Evolutionary conservation across 805 yeast species (phyloP).

Genomic region (Candida easanensis): DNA sequence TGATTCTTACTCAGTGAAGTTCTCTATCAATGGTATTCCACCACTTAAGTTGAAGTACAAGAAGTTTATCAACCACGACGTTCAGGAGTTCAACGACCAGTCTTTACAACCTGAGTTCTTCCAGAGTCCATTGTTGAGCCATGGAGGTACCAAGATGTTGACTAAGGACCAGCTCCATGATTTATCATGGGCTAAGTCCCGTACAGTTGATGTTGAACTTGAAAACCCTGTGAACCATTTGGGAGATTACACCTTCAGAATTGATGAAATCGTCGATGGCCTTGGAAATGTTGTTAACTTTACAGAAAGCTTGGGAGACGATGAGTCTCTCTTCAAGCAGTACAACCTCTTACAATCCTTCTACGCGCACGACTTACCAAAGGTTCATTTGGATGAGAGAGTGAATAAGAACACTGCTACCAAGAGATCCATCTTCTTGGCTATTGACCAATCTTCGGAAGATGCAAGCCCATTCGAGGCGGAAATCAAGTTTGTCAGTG

Average conservation of each 20-base stretch:
- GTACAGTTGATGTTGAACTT: conserved; percentile 41
- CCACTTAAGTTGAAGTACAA: conserved; percentile 65
- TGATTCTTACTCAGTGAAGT: conserved; percentile 46
- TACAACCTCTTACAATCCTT: conserved; percentile 43
- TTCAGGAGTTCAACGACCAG: conserved; percentile 37
- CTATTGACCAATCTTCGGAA: conserved; percentile 30
- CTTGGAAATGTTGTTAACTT: conserved; percentile 57
- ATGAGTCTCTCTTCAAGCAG: conserved; percentile 28
- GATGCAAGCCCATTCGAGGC: conserved; percentile 35
- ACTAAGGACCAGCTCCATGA: conserved; percentile 35
- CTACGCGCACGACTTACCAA: conserved; percentile 54
- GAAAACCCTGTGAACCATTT: conserved; percentile 39
- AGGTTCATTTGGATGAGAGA: conserved; percentile 43
- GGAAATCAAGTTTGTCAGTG: conserved; percentile 29
- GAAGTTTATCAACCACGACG: conserved; percentile 39
- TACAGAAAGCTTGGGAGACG: conserved; percentile 27
- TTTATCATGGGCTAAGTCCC: conserved; percentile 41
- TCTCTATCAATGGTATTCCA: conserved; percentile 70
- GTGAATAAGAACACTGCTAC: conserved; percentile 35
- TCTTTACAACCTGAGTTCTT: conserved; percentile 50
- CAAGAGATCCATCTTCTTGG: conserved; percentile 34
- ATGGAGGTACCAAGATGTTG: conserved; percentile 27
- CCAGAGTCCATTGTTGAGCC: conserved; percentile 46
- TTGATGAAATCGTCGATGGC: conserved; percentile 62
- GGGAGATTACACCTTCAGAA: conserved; percentile 55